Evolutionary conservation across 2,329 filamentous ascomycete genomes (phyloP).

Genomic region (Exophiala sideris): DNA sequence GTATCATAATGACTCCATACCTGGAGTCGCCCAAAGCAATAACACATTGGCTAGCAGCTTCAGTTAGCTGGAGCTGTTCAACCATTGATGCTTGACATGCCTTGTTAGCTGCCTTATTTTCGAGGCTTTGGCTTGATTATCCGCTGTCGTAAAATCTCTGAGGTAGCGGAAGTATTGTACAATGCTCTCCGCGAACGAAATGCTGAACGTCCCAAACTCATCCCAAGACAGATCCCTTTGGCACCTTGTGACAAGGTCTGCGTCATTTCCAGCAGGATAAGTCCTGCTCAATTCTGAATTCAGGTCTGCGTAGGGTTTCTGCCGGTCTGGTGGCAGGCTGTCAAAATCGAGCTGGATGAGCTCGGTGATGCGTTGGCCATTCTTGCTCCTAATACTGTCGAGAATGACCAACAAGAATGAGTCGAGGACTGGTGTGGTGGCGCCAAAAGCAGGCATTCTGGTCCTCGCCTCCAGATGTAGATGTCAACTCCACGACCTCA

Average conservation of each 20-base stretch:
- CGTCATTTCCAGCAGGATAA: slow-evolving; percentile 24
- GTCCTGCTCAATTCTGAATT: slow-evolving; percentile 23
- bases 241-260: slow-evolving; percentile 19
- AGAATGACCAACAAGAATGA: slow-evolving; percentile 26
- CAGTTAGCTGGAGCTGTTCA: neutral
- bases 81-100: slow-evolving; percentile 7
- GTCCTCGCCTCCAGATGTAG: neutral
- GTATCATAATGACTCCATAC: slow-evolving; percentile 76
- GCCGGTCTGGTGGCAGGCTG: slow-evolving; percentile 20
- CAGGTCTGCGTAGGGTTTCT: slow-evolving; percentile 25
- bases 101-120: slow-evolving; percentile 27
- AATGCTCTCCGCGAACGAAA: slow-evolving; percentile 25
- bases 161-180: slow-evolving; percentile 29
- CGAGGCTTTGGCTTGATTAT: slow-evolving; percentile 25
- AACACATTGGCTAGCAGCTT: slow-evolving; percentile 65
- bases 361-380: slow-evolving; percentile 26
- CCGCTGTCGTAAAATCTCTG: slow-evolving; percentile 24
- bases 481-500: no score
- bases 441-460: slow-evolving; percentile 15
- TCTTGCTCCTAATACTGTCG: slow-evolving; percentile 17
- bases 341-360: slow-evolving; percentile 28
- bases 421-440: slow-evolving; percentile 16
- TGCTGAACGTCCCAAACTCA: slow-evolving; percentile 25
- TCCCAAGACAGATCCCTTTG: slow-evolving; percentile 22
- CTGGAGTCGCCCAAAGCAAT: slow-evolving; percentile 76